Percentiles rank a stretch among this genome's conserved stretches.
phyloP scores from a whole-genome alignment of 768 basidiomycete genomes.

The Leccinellum luteum region DNA sequence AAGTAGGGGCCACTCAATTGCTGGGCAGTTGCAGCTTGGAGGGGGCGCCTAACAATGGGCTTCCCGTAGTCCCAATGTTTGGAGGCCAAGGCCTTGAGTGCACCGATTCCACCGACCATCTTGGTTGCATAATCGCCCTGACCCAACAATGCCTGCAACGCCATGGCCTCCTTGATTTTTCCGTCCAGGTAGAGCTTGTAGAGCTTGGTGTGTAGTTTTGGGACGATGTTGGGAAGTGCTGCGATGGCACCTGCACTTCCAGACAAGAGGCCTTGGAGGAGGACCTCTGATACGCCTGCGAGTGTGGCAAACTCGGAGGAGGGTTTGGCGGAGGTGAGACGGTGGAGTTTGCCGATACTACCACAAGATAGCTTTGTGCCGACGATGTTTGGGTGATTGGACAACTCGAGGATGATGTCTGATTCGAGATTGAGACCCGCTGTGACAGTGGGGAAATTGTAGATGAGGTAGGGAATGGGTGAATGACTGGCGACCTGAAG shows the following conservation, averaged over 20 bases:
- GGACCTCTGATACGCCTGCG: constrained; percentile 71
- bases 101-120: constrained; percentile 65
- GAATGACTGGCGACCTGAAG: constrained; percentile 63
- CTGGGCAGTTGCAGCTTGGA: constrained; percentile 40
- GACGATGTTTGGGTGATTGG: constrained; percentile 80
- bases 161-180: constrained; percentile 56
- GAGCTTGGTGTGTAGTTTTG: constrained; percentile 54
- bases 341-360: constrained; percentile 79
- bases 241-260: constrained; percentile 66
- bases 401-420: constrained; percentile 65
- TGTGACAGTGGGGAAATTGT: constrained; percentile 82
- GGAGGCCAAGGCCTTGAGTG: constrained; percentile 61
- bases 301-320: constrained; percentile 62
- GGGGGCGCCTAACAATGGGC: constrained; percentile 45
- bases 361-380: constrained; percentile 86
- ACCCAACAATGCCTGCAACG: constrained; percentile 56
- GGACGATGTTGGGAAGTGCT: constrained; percentile 58
- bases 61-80: constrained; percentile 65
- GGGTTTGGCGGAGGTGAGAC: constrained; percentile 60
- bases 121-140: constrained; percentile 66
- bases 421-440: constrained; percentile 85
- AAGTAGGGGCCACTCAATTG: constrained; percentile 40
- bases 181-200: constrained; percentile 51
- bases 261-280: constrained; percentile 59
- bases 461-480: constrained; percentile 73